Evolutionary conservation across 768 basidiomycete genomes (phyloP).

Genomic region (Pleurotus eryngii): DNA sequence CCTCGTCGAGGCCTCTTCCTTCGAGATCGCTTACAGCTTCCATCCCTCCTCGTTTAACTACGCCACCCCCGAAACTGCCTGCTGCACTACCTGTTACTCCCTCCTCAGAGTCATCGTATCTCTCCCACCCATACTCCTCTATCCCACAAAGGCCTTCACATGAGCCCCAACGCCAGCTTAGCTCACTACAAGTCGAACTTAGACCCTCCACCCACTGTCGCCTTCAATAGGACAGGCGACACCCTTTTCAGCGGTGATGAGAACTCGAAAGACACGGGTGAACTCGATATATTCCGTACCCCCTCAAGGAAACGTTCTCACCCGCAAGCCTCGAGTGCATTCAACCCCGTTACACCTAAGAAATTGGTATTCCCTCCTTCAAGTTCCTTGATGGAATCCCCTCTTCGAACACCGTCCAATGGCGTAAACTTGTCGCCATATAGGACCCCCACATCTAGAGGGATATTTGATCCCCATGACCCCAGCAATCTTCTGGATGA

Average conservation of each 20-base stretch:
- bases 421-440: slow-evolving; percentile 30
- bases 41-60: not conserved
- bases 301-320: slow-evolving; percentile 41
- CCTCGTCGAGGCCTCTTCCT: slow-evolving; percentile 7
- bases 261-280: slow-evolving; percentile 9
- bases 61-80: slow-evolving; percentile 10
- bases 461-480: slow-evolving; percentile 70
- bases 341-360: slow-evolving; percentile 38
- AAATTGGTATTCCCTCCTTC: slow-evolving; percentile 34
- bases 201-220: slow-evolving; percentile 54
- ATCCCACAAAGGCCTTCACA: slow-evolving; percentile 64
- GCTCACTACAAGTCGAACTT: slow-evolving; percentile 67
- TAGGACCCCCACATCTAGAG: slow-evolving; percentile 47
- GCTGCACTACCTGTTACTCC: slow-evolving; percentile 15
- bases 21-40: slow-evolving; percentile 1
- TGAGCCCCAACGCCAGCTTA: slow-evolving; percentile 65
- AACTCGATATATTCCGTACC: slow-evolving; percentile 34
- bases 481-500: slow-evolving; percentile 67
- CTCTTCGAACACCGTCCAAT: slow-evolving; percentile 33
- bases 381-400: slow-evolving; percentile 31
- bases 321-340: slow-evolving; percentile 21
- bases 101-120: slow-evolving; percentile 27
- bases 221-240: slow-evolving; percentile 19
- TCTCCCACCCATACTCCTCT: slow-evolving; percentile 66
- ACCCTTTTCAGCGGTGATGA: slow-evolving; percentile 14